Evolutionary conservation across 257 asterid species (phyloP).

Genomic region (Penstemon eatonii): DNA sequence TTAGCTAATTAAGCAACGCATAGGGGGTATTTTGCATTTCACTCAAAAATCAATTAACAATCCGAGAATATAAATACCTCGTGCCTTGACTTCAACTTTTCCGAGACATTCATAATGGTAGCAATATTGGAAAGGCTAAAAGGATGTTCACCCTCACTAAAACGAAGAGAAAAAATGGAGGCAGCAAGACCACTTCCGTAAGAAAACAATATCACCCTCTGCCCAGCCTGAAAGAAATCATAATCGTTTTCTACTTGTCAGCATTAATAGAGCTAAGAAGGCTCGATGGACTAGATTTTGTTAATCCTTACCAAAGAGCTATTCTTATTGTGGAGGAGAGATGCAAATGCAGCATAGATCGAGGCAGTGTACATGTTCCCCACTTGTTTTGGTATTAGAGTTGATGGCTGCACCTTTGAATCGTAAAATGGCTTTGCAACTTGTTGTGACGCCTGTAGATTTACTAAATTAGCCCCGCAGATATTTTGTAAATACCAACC

Average conservation of each 20-base stretch:
- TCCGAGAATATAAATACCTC: conserved; percentile 49
- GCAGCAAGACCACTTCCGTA: conserved; percentile 91
- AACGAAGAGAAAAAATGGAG: conserved; percentile 85
- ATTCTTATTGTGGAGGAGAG: conserved; percentile 77
- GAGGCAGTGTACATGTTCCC: conserved; percentile 99
- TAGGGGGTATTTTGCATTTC: no score
- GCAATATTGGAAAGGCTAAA: conserved; percentile 85
- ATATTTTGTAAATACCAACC: neutral
- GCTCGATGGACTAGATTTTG: neutral
- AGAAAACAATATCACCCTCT: conserved; percentile 87
- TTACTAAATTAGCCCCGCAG: conserved; percentile 22
- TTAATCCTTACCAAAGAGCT: conserved; percentile 62
- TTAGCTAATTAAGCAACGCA: no score
- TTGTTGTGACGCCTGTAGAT: conserved; percentile 81
- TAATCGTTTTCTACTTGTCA: neutral
- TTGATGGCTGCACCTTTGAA: conserved; percentile 82
- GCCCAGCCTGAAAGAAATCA: conserved; percentile 61
- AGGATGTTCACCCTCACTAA: conserved; percentile 73
- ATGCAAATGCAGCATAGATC: conserved; percentile 92
- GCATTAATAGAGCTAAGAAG: conserved; percentile 2
- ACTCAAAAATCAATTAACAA: neutral
- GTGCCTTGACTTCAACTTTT: conserved; percentile 79
- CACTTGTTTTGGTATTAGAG: conserved; percentile 91
- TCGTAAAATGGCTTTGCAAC: conserved; percentile 85
- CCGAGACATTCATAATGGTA: conserved; percentile 65